Base-by-base conservation (phyloP, 768 basidiomycete genomes). In the Gautieria morchelliformis region DNA sequence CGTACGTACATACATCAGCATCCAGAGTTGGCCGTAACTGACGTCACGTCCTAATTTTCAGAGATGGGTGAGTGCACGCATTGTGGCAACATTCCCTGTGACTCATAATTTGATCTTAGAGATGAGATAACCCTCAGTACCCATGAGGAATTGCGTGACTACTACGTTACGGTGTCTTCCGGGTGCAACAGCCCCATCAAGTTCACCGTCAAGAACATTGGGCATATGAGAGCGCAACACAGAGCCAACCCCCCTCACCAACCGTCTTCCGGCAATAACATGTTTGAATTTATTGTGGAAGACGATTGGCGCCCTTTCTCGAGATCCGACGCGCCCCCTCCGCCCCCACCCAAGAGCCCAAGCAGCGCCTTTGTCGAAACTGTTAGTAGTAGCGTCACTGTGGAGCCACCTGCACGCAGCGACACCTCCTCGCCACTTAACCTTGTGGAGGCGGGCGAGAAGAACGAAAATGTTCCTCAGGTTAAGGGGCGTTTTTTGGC, bases 41-140 rank as follows among this genome's bases (percentile, higher is more conserved):
- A 40, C 20, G 12, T 53, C 17, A 9, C 8, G 10, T 32, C 35
- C 24, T 50, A 9, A n/a, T 37, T n/a, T 12, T 5, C 20, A 53
- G 52, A 4, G 52, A 53, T 39, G 52, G 52, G 52, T 53, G 20
- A 11, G 52, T 40, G 30, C 35, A 7, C 1, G 1, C n/a, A 17
- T 3, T 33, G 2, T 17, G 48, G 32, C 4, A 24, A 30, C 41
- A 15, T 14, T 19, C 35, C 32, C 12, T 27, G n/a, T 17, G n/a
- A 39, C 24, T 53, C 7, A 12, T 14, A 46, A 53, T 19, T 45
- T n/a, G 66, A 67, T 33, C 88, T 91, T 64, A 77, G 79, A 40
- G 89, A 91, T 64, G 80, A 84, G 59, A 81, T 92, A 60, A 90
- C 88, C 11, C 73, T 90, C 57, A 87, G 80, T 68, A 81, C 88